A percentile compares a stretch with the other conserved stretches of the same genome.
These are phyloP conservation scores for Setaria italica DNA, from an alignment of 202 grass and related monocot species.

Conservation along the genomic window DNA sequence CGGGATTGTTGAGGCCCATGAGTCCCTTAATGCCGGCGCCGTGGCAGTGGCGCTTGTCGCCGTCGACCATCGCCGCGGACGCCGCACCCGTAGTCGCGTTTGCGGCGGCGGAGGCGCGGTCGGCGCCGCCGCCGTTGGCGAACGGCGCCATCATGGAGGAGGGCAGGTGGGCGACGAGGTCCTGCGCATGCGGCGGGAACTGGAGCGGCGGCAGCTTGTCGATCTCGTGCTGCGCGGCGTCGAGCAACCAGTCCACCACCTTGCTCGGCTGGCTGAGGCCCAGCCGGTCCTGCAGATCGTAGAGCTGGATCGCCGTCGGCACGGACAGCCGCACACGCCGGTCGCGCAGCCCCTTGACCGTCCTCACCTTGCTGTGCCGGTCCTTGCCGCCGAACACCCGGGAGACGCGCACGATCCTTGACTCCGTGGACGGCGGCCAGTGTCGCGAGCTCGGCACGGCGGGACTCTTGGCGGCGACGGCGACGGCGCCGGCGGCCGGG, in stretches of 20 bases:
- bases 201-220: slow-evolving; percentile 88
- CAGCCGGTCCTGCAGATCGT: slow-evolving; percentile 95
- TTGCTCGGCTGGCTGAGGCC: slow-evolving; percentile 94
- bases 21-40: slow-evolving; percentile 45
- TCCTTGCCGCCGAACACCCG: slow-evolving; percentile 94
- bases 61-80: slow-evolving; percentile 13
- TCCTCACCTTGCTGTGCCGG: slow-evolving; percentile 92
- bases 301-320: slow-evolving; percentile 89
- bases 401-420: slow-evolving; percentile 88
- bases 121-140: not conserved
- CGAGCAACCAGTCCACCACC: slow-evolving; percentile 89
- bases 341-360: slow-evolving; percentile 83
- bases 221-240: slow-evolving; percentile 84
- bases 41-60: slow-evolving; percentile 23
- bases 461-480: not conserved
- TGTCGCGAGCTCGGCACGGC: slow-evolving; percentile 52
- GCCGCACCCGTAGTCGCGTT: not conserved
- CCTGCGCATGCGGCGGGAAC: slow-evolving; percentile 59
- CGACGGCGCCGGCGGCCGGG: not conserved
- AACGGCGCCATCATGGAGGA: slow-evolving; percentile 50
- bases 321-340: slow-evolving; percentile 87
- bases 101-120: not conserved
- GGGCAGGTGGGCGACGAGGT: slow-evolving; percentile 50
- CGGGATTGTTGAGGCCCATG: slow-evolving; percentile 50
- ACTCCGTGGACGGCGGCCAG: slow-evolving; percentile 74